These are phyloP conservation scores for Exophiala lecanii-corni DNA, from an alignment of 2,329 filamentous ascomycete genomes.

Conservation along the genomic window DNA sequence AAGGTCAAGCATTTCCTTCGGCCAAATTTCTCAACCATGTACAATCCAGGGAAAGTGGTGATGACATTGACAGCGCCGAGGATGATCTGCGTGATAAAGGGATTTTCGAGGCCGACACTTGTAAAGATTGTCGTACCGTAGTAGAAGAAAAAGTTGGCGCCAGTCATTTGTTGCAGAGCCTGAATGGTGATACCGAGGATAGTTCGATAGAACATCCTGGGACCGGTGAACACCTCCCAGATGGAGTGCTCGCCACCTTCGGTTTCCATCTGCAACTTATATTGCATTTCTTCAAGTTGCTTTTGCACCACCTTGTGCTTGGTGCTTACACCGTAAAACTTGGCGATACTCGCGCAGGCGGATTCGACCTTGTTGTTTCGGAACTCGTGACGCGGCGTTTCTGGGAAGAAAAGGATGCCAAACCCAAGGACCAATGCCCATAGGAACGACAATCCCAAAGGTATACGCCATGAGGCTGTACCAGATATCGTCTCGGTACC, in stretches of 20 bases:
- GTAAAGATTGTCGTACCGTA: constrained; percentile 64
- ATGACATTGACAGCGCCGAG: constrained; percentile 64
- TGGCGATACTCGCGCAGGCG: constrained; percentile 48
- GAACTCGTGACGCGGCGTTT: constrained; percentile 55
- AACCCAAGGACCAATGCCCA: constrained; percentile 51
- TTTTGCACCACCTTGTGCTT: constrained; percentile 49
- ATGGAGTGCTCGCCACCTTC: constrained; percentile 33
- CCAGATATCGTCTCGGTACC: constrained; percentile 38
- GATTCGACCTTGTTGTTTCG: constrained; percentile 47
- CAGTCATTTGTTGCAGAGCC: constrained; percentile 42
- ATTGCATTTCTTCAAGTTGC: constrained; percentile 53
- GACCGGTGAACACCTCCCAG: constrained; percentile 37
- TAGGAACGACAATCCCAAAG: constrained; percentile 54
- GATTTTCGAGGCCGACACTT: constrained; percentile 61
- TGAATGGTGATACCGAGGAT: constrained; percentile 39
- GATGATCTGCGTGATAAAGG: constrained; percentile 64
- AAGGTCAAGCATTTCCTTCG: constrained; percentile 64
- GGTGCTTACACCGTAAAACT: constrained; percentile 50
- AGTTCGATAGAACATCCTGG: constrained; percentile 41
- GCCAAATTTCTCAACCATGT: constrained; percentile 65
- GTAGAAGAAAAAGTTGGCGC: constrained; percentile 47
- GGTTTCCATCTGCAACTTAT: constrained; percentile 52
- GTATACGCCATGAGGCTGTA: constrained; percentile 45
- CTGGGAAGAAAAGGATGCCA: constrained; percentile 52
- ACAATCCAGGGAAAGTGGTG: constrained; percentile 64